Evolutionary conservation across 345 rosid genomes (phyloP).

Genomic region (Bruguiera parviflora): DNA sequence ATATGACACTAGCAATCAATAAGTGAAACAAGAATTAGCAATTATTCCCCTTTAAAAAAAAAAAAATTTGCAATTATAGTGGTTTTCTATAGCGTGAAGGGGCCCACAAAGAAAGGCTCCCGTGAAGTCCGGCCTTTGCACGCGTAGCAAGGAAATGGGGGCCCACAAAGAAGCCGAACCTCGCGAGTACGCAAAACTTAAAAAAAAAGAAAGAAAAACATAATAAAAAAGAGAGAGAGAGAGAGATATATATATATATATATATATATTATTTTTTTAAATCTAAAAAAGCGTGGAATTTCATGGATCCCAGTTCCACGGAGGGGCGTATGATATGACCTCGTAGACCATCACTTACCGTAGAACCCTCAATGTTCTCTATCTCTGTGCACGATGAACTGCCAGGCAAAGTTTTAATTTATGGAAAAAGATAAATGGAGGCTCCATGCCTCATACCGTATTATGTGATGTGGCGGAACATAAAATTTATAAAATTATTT

Average conservation of each 20-base stretch:
- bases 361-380: too few species aligned
- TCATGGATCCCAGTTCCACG: slow-evolving; percentile 4
- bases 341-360: slow-evolving; percentile 2
- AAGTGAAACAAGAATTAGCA: too few species aligned
- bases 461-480: too few species aligned
- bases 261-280: too few species aligned
- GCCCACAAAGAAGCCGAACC: slow-evolving; percentile 15
- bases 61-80: not conserved
- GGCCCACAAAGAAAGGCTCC: slow-evolving; percentile 42
- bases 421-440: too few species aligned
- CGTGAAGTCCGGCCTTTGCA: slow-evolving; percentile 53
- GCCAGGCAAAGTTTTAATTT: too few species aligned
- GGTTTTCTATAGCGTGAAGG: not conserved
- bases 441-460: too few species aligned
- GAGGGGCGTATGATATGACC: not conserved
- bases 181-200: slow-evolving; percentile 45
- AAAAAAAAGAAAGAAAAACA: not conserved
- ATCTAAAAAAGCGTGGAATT: slow-evolving; percentile 19
- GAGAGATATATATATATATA: not conserved
- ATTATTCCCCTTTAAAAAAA: too few species aligned
- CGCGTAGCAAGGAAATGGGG: slow-evolving; percentile 60
- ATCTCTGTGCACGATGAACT: too few species aligned
- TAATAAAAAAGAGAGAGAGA: too few species aligned
- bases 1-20: too few species aligned
- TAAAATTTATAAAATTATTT: too few species aligned